Percentiles rank a stretch among this genome's conserved stretches.
Evolutionary conservation across 2,329 filamentous ascomycete species (phyloP).

Genomic region (Lecanicillium sp.): DNA sequence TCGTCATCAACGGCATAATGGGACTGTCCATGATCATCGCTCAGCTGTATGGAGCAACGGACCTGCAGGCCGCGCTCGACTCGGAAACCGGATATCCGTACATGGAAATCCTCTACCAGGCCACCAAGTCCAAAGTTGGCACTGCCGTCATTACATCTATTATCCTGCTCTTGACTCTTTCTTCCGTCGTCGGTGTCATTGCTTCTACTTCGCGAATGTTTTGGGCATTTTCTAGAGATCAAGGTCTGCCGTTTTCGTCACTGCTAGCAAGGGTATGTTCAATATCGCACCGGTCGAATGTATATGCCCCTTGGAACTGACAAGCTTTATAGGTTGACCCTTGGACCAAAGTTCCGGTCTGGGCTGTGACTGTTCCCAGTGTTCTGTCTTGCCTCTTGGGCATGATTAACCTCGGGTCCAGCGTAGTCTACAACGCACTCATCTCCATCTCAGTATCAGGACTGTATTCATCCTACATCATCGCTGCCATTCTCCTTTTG

Average conservation of each 20-base stretch:
- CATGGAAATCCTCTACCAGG: conserved; percentile 49
- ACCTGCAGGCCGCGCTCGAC: conserved; percentile 34
- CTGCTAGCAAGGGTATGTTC: conserved; percentile 16
- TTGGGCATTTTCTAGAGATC: conserved; percentile 41
- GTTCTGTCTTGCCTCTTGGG: conserved; percentile 21
- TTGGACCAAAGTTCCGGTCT: conserved; percentile 20
- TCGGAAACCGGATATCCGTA: conserved; percentile 46
- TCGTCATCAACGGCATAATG: conserved; percentile 41
- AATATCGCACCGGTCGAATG: no score
- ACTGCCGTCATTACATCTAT: conserved; percentile 42
- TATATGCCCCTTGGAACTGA: no score
- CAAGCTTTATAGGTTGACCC: conserved; percentile 2
- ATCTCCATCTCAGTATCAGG: conserved; percentile 21
- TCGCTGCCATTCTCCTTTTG: conserved; percentile 18
- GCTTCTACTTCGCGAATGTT: conserved; percentile 50
- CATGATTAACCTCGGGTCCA: conserved; percentile 24
- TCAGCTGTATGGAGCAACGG: conserved; percentile 44
- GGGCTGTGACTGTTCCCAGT: conserved; percentile 18
- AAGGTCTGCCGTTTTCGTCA: conserved; percentile 21
- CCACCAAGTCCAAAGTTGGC: conserved; percentile 37
- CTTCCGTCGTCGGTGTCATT: conserved; percentile 43
- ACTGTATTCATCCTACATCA: conserved; percentile 22
- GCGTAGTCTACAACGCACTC: conserved; percentile 20
- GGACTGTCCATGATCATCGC: conserved; percentile 48
- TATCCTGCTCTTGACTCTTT: conserved; percentile 39